These are phyloP conservation scores for Osmanthus fragrans DNA, from an alignment of 257 asterid species.

Conservation along the genomic window DNA sequence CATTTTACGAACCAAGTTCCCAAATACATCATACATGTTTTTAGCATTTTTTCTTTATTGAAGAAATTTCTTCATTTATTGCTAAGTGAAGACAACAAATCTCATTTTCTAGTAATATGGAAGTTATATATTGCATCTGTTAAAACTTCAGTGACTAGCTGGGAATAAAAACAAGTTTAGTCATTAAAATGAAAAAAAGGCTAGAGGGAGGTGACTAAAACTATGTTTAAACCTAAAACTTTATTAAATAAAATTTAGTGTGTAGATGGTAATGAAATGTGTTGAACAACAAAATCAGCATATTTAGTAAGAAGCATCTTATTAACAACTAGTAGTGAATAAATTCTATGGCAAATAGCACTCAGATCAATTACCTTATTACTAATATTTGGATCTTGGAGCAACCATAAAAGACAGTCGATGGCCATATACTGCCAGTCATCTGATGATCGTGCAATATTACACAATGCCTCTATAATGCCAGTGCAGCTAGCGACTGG, in stretches of 20 bases:
- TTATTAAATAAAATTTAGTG: neutral
- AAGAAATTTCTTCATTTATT: neutral
- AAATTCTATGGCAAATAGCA: neutral
- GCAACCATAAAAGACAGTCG: conserved; percentile 95
- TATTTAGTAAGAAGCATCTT: neutral
- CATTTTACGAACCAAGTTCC: neutral
- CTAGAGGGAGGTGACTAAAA: neutral
- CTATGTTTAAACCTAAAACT: neutral
- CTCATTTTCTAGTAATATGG: neutral
- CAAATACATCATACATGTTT: neutral
- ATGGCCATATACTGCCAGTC: conserved; percentile 99
- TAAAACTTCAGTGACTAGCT: neutral
- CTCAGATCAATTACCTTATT: conserved; percentile 64
- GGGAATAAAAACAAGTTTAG: neutral
- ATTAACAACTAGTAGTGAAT: neutral
- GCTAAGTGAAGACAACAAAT: neutral
- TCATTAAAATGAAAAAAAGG: neutral
- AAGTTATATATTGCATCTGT: neutral
- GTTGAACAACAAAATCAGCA: neutral
- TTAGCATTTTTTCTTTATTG: neutral
- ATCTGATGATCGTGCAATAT: conserved; percentile 92
- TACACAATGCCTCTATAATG: conserved; percentile 78
- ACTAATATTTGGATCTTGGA: conserved; percentile 82
- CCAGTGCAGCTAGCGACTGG: conserved; percentile 82
- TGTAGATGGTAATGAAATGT: neutral